phyloP scores from a whole-genome alignment of 768 basidiomycete species.

The Tylopilus sp. region DNA sequence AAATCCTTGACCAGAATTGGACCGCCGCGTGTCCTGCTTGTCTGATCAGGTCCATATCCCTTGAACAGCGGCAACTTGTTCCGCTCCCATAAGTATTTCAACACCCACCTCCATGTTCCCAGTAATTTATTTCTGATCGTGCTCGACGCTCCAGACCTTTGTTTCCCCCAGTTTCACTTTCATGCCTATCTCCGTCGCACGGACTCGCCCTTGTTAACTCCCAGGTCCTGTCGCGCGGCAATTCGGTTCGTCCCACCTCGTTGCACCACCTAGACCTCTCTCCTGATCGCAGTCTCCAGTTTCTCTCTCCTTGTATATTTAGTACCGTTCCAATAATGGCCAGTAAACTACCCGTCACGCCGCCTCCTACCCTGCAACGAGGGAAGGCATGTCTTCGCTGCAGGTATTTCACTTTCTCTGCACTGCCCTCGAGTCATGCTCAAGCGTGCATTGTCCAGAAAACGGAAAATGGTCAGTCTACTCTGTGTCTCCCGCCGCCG shows the following conservation, averaged over 20 bases:
- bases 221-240: constrained; percentile 1
- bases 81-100: constrained; percentile 31
- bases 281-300: constrained; percentile 12
- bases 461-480: constrained; percentile 61
- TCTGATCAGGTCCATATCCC: constrained; percentile 26
- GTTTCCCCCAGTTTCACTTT: constrained; percentile 8
- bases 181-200: constrained; percentile 29
- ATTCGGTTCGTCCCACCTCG: constrained; percentile 5
- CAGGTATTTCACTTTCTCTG: constrained; percentile 42
- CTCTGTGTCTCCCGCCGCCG: neutral
- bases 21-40: constrained; percentile 25
- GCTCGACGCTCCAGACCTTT: constrained; percentile 3
- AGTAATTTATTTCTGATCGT: constrained; percentile 29
- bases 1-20: constrained; percentile 24
- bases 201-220: constrained; percentile 9
- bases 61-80: constrained; percentile 20
- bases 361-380: constrained; percentile 50
- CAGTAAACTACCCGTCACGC: constrained; percentile 28
- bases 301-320: constrained; percentile 33
- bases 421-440: constrained; percentile 8
- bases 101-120: constrained; percentile 27
- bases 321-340: constrained; percentile 36
- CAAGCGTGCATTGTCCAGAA: constrained; percentile 38
- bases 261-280: neutral
- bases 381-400: constrained; percentile 72